Base-by-base conservation (phyloP, 2,329 filamentous ascomycete species). In the Sporothrix protearum region DNA sequence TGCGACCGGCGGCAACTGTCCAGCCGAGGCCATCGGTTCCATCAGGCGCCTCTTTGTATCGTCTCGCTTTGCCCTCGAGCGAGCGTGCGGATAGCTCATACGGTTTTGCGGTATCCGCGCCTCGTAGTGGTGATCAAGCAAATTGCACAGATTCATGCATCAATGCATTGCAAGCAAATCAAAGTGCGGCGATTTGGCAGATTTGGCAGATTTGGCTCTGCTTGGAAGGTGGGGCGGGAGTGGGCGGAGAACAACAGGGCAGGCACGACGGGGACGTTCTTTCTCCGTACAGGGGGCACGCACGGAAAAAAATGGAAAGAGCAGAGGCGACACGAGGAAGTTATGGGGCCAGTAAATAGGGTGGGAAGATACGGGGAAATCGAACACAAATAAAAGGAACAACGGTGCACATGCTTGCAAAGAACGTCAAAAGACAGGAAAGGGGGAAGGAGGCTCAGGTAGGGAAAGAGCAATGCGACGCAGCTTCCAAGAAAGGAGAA, bases 131-230 rank as follows among this genome's bases (percentile, higher is more conserved):
- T 70, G 74, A 72, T 72, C 55, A 71, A 64, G 68, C 69, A 75
- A 74, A 73, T 75, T 74, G 57, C 69, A 59, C 42, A n/a, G 39
- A 39, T 73, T 75, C 73, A 74, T 74, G 74, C 74, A 71, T 75
- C 72, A 67, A 75, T 75, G 74, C 74, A 67, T 68, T 68, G 63
- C 49, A 28, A 55, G 64, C 53, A 63, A 72, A 64, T 51, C 61
- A 72, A 67, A 72, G 30, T 36, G 53, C 28, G 19, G 53, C 42
- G 14, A n/a, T 49, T 45, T 68, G 57, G 28, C n/a, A 70, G 22
- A 28, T 12, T 51, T 39, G 39, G 36, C 51, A 55, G 25, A 51
- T 25, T 47, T 30, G 42, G 67, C 71, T 59, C 69, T 36, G 36
- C 4, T n/a, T 30, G 45, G 16, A 33, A 70, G 33, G 55, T 25